Base-by-base conservation (phyloP, 768 basidiomycete species). In the Tremella mesenterica region DNA sequence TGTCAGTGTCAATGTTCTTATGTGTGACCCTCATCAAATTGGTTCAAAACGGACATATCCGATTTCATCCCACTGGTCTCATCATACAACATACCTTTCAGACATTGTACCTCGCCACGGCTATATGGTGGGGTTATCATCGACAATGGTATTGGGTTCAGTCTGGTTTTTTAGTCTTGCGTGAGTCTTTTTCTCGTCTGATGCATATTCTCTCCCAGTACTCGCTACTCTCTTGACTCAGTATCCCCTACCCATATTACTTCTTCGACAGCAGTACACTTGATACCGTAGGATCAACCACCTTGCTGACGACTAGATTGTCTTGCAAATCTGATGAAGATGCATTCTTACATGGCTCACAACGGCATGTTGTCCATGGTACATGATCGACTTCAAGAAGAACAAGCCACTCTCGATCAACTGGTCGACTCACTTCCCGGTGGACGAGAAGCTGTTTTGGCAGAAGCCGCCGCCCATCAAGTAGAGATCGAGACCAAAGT, bases 71-170 rank as follows among this genome's bases (percentile, higher is more conserved):
- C 80, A 77, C 79, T 0, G 91, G 89, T 18, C 56, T 85, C 16
- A 61, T 83, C 23, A 64, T 96, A 1, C 95, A 99, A 66, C 91
- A 97, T 73, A 23, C 78, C 12, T 78, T 83, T 46, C 93, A 97
- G 74, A 81, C 85, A 0, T 63, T 75, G 0, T 81, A 89, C 28
- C 78, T 97, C n/a, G 79, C 78, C 34, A 74, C 77, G 9, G 84
- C 85, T 2, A 79, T 97, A 28, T 82, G 79, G 41, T 96, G 92
- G 91, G 95, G 91, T 0, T 92, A 88, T 69, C 83, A 92, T 60
- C 75, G 90, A 47, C 80, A 90, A 63, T 96, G 92, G 92, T 90
- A 89, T 30, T 96, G 92, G 92, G 92, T 96, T 4, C 92, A 96
- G 69, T 60, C 67, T n/a, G 73, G 73, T 7, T 73, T 72, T 58